These are phyloP conservation scores for Iberis pinnata DNA, from an alignment of 345 rosid species.

Conservation along the genomic window DNA sequence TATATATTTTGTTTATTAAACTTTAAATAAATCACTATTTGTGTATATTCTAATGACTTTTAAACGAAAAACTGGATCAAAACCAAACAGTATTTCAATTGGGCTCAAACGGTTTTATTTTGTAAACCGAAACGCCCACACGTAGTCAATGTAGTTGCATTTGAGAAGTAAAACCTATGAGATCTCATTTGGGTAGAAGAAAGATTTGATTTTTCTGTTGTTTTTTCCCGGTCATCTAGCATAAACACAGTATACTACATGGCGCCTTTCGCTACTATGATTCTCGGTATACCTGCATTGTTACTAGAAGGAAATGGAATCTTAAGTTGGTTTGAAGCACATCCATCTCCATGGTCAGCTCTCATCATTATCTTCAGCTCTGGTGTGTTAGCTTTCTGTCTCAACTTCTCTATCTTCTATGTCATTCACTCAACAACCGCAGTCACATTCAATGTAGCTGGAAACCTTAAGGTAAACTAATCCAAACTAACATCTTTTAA, in stretches of 20 bases:
- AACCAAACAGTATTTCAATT: no score
- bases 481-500: neutral
- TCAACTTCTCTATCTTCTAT: slow-evolving; percentile 88
- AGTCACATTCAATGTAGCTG: slow-evolving; percentile 90
- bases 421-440: slow-evolving; percentile 95
- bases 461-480: slow-evolving; percentile 94
- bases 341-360: slow-evolving; percentile 40
- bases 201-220: neutral
- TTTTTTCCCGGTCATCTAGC: slow-evolving; percentile 34
- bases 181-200: neutral
- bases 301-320: slow-evolving; percentile 72
- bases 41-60: no score
- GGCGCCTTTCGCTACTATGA: slow-evolving; percentile 96
- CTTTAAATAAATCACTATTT: no score
- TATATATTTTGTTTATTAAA: no score
- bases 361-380: slow-evolving; percentile 65
- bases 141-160: slow-evolving; percentile 4
- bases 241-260: slow-evolving; percentile 95
- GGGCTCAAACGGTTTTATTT: no score
- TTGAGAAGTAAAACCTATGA: no score
- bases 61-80: no score
- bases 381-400: slow-evolving; percentile 83
- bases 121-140: no score
- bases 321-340: slow-evolving; percentile 64
- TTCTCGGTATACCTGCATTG: slow-evolving; percentile 67